Percentiles rank a stretch among this genome's conserved stretches.
phyloP scores from a whole-genome alignment of 2,329 filamentous ascomycete species.

The Plenodomus lindquistii region DNA sequence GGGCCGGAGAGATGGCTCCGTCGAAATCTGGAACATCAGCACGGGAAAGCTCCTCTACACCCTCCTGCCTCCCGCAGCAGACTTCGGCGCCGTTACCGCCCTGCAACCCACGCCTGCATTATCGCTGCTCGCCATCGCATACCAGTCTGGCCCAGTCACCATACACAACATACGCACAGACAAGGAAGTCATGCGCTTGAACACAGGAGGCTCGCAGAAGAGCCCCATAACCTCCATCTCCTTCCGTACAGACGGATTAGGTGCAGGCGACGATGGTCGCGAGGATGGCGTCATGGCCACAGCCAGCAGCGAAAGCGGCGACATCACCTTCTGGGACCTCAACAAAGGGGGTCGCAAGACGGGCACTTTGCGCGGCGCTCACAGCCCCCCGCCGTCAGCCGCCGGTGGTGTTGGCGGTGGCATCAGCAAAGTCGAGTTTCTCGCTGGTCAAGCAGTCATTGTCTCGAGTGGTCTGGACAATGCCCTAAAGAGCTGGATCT shows the following conservation, averaged over 20 bases:
- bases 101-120: slow-evolving; percentile 82
- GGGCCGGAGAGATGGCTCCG: slow-evolving; percentile 81
- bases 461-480: slow-evolving; percentile 92
- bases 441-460: slow-evolving; percentile 85
- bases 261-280: slow-evolving; percentile 84
- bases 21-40: slow-evolving; percentile 97
- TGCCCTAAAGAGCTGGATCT: slow-evolving; percentile 93
- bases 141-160: slow-evolving; percentile 75
- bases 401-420: slow-evolving; percentile 67
- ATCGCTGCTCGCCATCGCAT: slow-evolving; percentile 85
- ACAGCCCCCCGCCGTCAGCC: slow-evolving; percentile 71
- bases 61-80: slow-evolving; percentile 73
- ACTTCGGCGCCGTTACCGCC: slow-evolving; percentile 81
- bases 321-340: slow-evolving; percentile 95
- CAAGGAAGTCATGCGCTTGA: slow-evolving; percentile 70
- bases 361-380: slow-evolving; percentile 84
- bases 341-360: slow-evolving; percentile 85
- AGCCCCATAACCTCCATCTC: slow-evolving; percentile 78
- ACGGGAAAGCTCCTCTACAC: slow-evolving; percentile 91
- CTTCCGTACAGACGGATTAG: slow-evolving; percentile 86
- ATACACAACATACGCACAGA: slow-evolving; percentile 84
- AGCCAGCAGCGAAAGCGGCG: slow-evolving; percentile 74
- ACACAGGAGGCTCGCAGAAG: slow-evolving; percentile 63
- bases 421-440: slow-evolving; percentile 85
- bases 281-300: slow-evolving; percentile 92